A percentile compares a stretch with the other conserved stretches of the same genome.
phyloP scores from a whole-genome alignment of 2,329 filamentous ascomycete genomes.

The Tolypocladium album region DNA sequence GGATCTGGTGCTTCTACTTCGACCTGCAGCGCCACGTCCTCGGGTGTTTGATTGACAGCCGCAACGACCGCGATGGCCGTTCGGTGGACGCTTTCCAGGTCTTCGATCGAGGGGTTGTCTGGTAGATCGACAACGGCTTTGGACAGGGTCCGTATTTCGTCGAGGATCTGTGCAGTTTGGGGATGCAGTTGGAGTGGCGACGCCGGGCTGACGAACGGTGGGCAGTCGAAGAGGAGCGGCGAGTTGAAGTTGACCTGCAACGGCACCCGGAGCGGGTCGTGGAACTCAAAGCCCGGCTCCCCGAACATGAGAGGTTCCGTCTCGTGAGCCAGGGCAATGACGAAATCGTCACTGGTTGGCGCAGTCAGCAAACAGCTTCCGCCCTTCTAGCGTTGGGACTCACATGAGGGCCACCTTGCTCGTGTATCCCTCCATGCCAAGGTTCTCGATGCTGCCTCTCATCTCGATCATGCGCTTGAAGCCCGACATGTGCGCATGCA shows the following conservation, averaged over 20 bases:
- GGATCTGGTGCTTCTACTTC: background rate
- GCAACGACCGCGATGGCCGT: slow-evolving; percentile 29
- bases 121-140: slow-evolving; percentile 29
- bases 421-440: slow-evolving; percentile 35
- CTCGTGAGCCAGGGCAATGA: slow-evolving; percentile 37
- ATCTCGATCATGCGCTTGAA: slow-evolving; percentile 36
- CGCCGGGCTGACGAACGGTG: slow-evolving; percentile 29
- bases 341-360: slow-evolving; percentile 29
- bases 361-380: background rate
- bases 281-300: slow-evolving; percentile 28
- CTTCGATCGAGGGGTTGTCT: slow-evolving; percentile 17
- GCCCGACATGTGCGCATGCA: slow-evolving; percentile 34
- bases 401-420: slow-evolving; percentile 39
- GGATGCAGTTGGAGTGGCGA: slow-evolving; percentile 32
- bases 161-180: slow-evolving; percentile 36
- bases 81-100: slow-evolving; percentile 26
- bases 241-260: slow-evolving; percentile 35
- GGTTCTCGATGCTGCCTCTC: slow-evolving; percentile 32
- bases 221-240: slow-evolving; percentile 31
- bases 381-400: slow-evolving; percentile 7
- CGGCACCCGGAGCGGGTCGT: slow-evolving; percentile 24
- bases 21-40: slow-evolving; percentile 11
- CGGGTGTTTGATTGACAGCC: slow-evolving; percentile 23
- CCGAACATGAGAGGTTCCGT: slow-evolving; percentile 29
- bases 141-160: slow-evolving; percentile 39